Evolutionary conservation across 371 early-diverging fungal genomes (phyloP).

Genomic region (Haplosporangium sp.): DNA sequence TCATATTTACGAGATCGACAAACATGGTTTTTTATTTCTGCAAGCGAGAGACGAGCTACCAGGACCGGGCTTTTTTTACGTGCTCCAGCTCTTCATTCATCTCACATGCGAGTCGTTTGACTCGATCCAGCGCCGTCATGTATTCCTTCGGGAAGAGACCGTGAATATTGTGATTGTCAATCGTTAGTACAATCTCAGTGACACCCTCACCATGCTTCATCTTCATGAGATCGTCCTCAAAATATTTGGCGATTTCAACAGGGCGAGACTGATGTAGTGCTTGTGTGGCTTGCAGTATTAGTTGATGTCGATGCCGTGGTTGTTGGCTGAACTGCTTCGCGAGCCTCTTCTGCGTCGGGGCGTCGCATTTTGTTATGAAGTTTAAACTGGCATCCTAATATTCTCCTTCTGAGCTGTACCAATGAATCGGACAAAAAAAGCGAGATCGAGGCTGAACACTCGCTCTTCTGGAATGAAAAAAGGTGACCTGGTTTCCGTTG

Average conservation of each 20-base stretch:
- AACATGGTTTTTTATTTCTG: no score
- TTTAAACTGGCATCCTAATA: slow-evolving; percentile 9
- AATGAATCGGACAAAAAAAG: slow-evolving; percentile 12
- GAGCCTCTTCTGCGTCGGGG: background rate
- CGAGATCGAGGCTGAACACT: background rate
- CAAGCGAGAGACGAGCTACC: no score
- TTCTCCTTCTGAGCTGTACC: background rate
- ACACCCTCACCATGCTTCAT: slow-evolving; percentile 1
- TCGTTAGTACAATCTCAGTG: slow-evolving; percentile 18
- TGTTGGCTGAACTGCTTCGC: slow-evolving; percentile 11
- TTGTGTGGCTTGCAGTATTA: slow-evolving; percentile 11
- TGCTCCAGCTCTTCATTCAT: no score
- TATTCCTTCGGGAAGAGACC: slow-evolving; percentile 17
- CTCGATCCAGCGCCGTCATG: background rate
- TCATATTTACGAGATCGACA: no score
- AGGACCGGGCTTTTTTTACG: no score
- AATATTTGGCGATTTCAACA: background rate
- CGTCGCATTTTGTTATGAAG: background rate
- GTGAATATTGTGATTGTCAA: slow-evolving; percentile 20
- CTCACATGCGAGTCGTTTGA: slow-evolving; percentile 6
- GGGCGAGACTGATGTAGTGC: slow-evolving; percentile 23
- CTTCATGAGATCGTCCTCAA: background rate
- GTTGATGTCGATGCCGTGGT: slow-evolving; percentile 10
- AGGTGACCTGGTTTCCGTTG: background rate
- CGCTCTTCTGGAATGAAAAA: no score